Evolutionary conservation across 192 early-diverging fungal genomes (phyloP).

Genomic region (Coemansia sp.): DNA sequence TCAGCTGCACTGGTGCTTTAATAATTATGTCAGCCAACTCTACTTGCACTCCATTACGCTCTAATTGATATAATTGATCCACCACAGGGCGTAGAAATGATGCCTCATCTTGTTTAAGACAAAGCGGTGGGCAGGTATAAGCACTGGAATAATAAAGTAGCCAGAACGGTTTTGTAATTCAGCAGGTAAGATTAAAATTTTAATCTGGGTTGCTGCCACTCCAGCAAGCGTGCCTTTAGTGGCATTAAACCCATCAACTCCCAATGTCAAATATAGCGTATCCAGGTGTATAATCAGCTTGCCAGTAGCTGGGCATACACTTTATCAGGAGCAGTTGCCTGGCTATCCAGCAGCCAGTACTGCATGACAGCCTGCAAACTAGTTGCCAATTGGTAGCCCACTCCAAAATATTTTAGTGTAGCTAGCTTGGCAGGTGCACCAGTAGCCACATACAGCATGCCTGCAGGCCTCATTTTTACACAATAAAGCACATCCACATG

Average conservation of each 20-base stretch:
- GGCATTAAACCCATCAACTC: background rate
- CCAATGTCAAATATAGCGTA: background rate
- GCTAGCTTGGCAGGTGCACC: no score
- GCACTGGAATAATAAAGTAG: background rate
- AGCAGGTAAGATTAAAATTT: background rate
- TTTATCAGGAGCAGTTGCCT: no score
- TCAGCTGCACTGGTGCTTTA: background rate
- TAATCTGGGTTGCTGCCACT: background rate
- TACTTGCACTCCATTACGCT: background rate
- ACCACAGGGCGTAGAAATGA: background rate
- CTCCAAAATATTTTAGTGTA: no score
- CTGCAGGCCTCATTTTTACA: no score
- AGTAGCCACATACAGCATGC: no score
- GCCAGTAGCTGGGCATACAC: no score
- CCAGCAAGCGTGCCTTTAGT: background rate
- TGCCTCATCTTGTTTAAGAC: background rate
- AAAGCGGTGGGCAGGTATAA: background rate
- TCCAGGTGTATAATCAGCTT: background rate
- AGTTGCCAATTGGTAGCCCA: no score
- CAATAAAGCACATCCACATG: no score
- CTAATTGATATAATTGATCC: background rate
- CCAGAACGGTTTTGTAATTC: background rate
- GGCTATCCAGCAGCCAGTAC: no score
- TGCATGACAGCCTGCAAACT: no score
- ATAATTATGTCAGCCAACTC: background rate